Conservation (phyloP, 495 filamentous ascomycete genomes). For the Tuber microsphaerosporum region DNA sequence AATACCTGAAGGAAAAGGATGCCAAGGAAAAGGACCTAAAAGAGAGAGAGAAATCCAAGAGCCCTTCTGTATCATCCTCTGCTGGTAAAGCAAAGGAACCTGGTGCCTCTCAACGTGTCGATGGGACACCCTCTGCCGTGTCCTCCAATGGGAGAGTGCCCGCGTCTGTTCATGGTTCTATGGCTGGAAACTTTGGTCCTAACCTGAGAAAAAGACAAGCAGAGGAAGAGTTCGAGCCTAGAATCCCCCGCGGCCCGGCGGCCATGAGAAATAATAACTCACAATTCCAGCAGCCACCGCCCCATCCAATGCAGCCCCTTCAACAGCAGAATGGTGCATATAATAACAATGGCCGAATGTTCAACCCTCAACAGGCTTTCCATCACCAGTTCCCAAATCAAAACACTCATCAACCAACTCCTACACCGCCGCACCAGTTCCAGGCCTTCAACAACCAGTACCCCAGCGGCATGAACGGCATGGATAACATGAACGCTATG, state of each 20-base stretch:
- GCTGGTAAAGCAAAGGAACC: constrained; percentile 30
- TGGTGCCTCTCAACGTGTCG: constrained; percentile 40
- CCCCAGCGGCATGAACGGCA: constrained; percentile 42
- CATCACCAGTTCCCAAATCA: constrained; percentile 23
- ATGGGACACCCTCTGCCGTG: constrained; percentile 37
- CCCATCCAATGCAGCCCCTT: constrained; percentile 36
- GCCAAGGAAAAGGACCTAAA: constrained; percentile 55
- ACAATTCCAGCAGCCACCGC: constrained; percentile 40
- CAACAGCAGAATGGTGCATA: constrained; percentile 23
- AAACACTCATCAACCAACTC: constrained; percentile 14
- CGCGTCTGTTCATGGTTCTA: constrained; percentile 43
- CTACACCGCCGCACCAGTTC: constrained; percentile 21
- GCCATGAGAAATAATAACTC: constrained; percentile 44
- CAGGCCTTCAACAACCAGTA: constrained; percentile 27
- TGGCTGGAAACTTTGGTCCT: constrained; percentile 18
- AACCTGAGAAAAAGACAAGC: constrained; percentile 70
- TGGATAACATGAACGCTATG: constrained; percentile 44
- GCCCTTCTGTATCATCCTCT: constrained; percentile 43
- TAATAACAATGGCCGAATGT: constrained; percentile 31
- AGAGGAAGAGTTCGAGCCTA: constrained; percentile 55
- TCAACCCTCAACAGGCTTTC: constrained; percentile 33
- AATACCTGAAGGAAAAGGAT: constrained; percentile 65
- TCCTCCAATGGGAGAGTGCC: constrained; percentile 25
- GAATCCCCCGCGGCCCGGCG: constrained; percentile 44
- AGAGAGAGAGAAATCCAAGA: constrained; percentile 58